Conservation (phyloP, 768 basidiomycete species). For the Naganishia vishniacii region DNA sequence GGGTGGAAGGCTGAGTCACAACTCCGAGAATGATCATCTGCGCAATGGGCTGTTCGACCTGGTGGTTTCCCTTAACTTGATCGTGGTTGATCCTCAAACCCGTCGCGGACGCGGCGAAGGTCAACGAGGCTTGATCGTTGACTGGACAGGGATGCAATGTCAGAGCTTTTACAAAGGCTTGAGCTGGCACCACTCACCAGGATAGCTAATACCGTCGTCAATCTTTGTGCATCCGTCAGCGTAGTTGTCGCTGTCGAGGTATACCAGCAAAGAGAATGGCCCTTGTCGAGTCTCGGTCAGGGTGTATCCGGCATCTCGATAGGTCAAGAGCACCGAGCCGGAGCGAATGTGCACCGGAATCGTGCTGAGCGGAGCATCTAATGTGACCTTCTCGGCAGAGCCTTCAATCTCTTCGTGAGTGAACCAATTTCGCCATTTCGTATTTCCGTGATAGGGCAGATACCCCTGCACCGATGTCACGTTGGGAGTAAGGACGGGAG, state of each 20-base stretch:
- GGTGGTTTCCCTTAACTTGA: slow-evolving; percentile 47
- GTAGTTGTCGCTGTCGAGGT: slow-evolving; percentile 53
- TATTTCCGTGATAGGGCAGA: slow-evolving; percentile 33
- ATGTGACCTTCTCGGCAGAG: slow-evolving; percentile 47
- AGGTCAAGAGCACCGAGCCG: slow-evolving; percentile 61
- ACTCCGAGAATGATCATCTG: slow-evolving; percentile 60
- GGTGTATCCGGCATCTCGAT: slow-evolving; percentile 63
- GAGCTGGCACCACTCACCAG: slow-evolving; percentile 30
- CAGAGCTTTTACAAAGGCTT: neutral
- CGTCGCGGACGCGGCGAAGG: slow-evolving; percentile 18
- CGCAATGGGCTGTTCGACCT: slow-evolving; percentile 54
- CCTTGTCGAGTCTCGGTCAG: slow-evolving; percentile 61
- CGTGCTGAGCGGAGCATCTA: slow-evolving; percentile 65
- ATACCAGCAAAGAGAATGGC: slow-evolving; percentile 62
- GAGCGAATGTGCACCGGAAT: slow-evolving; percentile 74
- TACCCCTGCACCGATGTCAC: slow-evolving; percentile 61
- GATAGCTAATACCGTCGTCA: slow-evolving; percentile 59
- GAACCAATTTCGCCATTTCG: slow-evolving; percentile 37
- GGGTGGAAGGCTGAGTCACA: slow-evolving; percentile 47
- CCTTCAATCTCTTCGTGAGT: slow-evolving; percentile 52
- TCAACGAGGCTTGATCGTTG: slow-evolving; percentile 49
- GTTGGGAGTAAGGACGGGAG: slow-evolving; percentile 67
- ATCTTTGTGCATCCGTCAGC: slow-evolving; percentile 63
- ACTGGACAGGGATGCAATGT: neutral
- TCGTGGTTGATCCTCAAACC: slow-evolving; percentile 16